Evolutionary conservation across 768 basidiomycete species (phyloP), one percentile per base, ranked within the genome.

Genomic region (Hortiboletus campestris): DNA sequence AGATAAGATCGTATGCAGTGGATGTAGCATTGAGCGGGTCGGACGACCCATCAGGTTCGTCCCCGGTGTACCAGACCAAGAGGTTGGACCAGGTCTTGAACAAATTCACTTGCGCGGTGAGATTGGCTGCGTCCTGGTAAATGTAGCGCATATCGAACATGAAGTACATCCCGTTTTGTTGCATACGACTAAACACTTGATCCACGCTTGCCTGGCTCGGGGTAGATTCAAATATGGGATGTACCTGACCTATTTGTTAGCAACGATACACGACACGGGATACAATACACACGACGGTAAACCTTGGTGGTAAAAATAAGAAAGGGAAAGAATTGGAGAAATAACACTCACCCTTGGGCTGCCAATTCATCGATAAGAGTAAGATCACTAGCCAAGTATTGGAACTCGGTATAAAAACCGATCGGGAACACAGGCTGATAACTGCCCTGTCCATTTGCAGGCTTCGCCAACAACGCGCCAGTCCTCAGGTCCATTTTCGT

Each of bases 121-220:
- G 83, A 4, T 79, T 76, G 22, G 79, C 76, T 12, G 72, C 61
- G 62, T 90, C 82, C 76, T 78, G 80, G 73, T 90, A 91, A 1
- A 76, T 77, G 80, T 70, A 76, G 57, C 89, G 80, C 89, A 92
- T 89, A 66, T 91, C 88, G 60, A 90, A 92, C 82, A 91, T 89
- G 44, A 91, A 75, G 63, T 86, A 91, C 45, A 68, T 17, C 0
- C 80, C 80, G 0, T 83, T 80, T 55, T 85, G 79, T 64, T 86
- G 81, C 82, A 89, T 86, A 35, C 78, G 75, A 63, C 87, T 79
- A n/a, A 90, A 67, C 16, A 89, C 82, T 22, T 75, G 63, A 7
- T 58, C 49, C 34, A 66, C 31, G 31, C 47, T 83, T 74, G 2
- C 84, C 70, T 6, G 75, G 79, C 78, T 32, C 79, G 64, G 85